Evolutionary conservation across 1,284 basidiomycete genomes (phyloP).

Genomic region (Microbotryum violaceum): DNA sequence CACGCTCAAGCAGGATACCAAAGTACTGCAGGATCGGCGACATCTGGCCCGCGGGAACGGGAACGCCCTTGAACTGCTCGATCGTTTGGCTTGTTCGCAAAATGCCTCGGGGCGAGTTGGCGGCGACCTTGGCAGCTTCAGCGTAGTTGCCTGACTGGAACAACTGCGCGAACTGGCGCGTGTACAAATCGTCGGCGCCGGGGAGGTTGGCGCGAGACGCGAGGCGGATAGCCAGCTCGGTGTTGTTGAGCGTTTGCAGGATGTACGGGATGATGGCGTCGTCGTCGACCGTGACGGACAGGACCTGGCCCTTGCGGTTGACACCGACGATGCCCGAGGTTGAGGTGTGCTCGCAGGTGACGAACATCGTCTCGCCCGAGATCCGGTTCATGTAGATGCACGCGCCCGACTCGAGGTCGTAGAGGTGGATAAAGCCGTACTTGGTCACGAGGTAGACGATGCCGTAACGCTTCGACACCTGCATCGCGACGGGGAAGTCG

Average conservation of each 20-base stretch:
- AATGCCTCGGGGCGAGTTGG: conserved; percentile 94
- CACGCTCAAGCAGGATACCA: conserved; percentile 93
- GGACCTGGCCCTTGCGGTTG: conserved; percentile 96
- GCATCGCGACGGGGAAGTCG: conserved; percentile 99
- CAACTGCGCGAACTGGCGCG: conserved; percentile 89
- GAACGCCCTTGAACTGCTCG: conserved; percentile 95
- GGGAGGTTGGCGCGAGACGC: conserved; percentile 95
- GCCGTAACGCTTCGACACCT: conserved; percentile 93
- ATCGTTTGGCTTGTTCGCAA: conserved; percentile 92
- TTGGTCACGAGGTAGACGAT: conserved; percentile 98
- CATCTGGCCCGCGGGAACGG: conserved; percentile 78
- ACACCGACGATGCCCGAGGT: conserved; percentile 96
- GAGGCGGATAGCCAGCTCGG: conserved; percentile 95
- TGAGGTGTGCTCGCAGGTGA: conserved; percentile 91
- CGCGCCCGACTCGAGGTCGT: conserved; percentile 95
- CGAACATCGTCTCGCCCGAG: conserved; percentile 98
- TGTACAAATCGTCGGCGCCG: conserved; percentile 94
- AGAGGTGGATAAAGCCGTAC: conserved; percentile 98
- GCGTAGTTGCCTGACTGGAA: conserved; percentile 85
- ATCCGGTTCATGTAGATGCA: conserved; percentile 99
- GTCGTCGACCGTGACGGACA: conserved; percentile 95
- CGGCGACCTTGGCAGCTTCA: conserved; percentile 97
- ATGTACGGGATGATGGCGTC: conserved; percentile 94
- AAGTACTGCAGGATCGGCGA: conserved; percentile 99
- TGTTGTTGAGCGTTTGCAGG: conserved; percentile 85